Evolutionary conservation across 2,329 filamentous ascomycete genomes (phyloP), one percentile per base, ranked within the genome.

Genomic region (Massarina eburnea): DNA sequence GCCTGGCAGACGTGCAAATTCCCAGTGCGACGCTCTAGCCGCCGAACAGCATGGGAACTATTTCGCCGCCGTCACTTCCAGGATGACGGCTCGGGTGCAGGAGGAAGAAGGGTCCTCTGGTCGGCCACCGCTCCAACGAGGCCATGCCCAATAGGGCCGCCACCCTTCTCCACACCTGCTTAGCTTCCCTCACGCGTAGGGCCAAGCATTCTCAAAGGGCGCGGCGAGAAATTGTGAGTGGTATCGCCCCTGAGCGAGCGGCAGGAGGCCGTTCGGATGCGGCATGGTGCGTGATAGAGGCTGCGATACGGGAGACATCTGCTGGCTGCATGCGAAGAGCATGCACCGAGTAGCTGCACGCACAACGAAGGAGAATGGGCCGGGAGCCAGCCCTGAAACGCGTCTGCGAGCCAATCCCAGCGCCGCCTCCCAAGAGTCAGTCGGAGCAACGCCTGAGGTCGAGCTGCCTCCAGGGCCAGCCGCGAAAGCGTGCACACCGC

Each of bases 171-270:
- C 38, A 40, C 34, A 20, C 18, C 18, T 20, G 17, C 22, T 19
- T n/a, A n/a, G n/a, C n/a, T n/a, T 35, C 21, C 21, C 40, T 36
- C 30, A 35, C 9, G 32, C 35, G 37, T 17, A 17, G 18, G 33
- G 19, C 14, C 35, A 26, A 24, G 34, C 10, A 21, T 4, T 9
- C 3, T 9, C 32, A 34, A 18, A 18, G 14, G 15, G 32, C 8
- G 29, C 17, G 37, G 39, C 36, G 20, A 38, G 41, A 46, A 27
- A 49, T 44, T 52, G 49, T 49, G 42, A 52, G 42, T 52, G 49
- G 14, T 21, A 10, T 24, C 32, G 34, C 49, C 49, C 49, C 46
- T 49, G 49, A 52, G 34, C 24, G 43, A 48, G 32, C 39, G 48
- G 37, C 48, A 43, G 41, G 40, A 42, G 37, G 30, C 12, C 27